A percentile compares a stretch with the other conserved stretches of the same genome.
Conservation (phyloP, 2,329 filamentous ascomycete genomes). For the Pyricularia sp. region DNA sequence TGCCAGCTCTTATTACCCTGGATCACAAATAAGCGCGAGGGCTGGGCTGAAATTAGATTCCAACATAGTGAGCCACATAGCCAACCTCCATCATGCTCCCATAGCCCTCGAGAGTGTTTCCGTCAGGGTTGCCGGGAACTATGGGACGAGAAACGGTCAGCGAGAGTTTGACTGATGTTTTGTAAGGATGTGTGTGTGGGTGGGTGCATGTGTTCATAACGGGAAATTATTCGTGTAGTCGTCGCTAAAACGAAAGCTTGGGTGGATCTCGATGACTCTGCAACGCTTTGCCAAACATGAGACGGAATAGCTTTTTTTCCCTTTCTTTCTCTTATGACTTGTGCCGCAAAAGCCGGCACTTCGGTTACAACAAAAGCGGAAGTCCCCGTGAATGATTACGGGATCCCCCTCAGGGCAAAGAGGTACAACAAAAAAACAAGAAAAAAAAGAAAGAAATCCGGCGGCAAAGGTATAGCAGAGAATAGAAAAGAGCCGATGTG, state of each 20-base stretch:
- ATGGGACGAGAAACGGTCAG: background rate
- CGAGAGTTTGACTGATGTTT: background rate
- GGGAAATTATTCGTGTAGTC: background rate
- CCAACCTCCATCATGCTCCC: conserved; percentile 17
- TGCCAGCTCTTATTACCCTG: background rate
- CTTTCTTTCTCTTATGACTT: background rate
- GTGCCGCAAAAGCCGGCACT: background rate
- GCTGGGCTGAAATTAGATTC: background rate
- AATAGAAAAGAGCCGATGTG: background rate
- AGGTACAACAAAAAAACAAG: background rate
- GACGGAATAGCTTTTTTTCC: background rate
- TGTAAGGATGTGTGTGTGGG: too few relatives aligned
- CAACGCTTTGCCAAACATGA: conserved; percentile 15
- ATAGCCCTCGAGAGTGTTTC: conserved; percentile 13
- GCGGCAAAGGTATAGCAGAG: background rate
- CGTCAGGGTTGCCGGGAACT: conserved; percentile 28
- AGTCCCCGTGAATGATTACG: background rate
- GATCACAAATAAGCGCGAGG: background rate
- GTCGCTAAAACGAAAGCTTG: background rate
- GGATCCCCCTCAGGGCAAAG: background rate
- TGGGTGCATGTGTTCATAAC: background rate
- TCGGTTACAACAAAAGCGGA: background rate
- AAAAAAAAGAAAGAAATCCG: too few relatives aligned
- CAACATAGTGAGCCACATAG: conserved; percentile 16
- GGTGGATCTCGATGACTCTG: background rate